Conservation (phyloP, 225 moss, liverwort and hornwort species). For the Marchantia paleacea region DNA sequence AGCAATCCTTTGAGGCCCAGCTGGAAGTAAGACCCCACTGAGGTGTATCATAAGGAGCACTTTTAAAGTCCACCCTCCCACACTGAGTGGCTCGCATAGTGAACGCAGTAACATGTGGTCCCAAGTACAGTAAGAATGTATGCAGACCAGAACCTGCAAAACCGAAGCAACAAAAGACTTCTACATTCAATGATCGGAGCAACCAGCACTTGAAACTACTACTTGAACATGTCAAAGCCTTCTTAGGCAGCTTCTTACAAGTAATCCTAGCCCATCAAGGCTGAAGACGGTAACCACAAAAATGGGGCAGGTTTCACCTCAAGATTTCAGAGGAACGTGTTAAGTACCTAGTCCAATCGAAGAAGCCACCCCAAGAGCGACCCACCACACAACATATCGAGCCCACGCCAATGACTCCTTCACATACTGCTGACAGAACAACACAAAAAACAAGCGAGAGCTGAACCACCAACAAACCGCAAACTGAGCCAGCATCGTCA, state of each 20-base stretch:
- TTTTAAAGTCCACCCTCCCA: conserved; percentile 87
- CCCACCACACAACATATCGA: conserved; percentile 75
- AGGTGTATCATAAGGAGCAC: conserved; percentile 73
- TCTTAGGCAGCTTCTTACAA: no score
- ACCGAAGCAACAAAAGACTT: neutral
- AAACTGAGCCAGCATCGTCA: neutral
- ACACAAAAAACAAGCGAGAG: neutral
- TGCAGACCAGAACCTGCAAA: conserved; percentile 71
- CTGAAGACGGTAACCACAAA: no score
- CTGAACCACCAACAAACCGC: neutral
- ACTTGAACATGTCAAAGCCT: no score
- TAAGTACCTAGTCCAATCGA: conserved; percentile 69
- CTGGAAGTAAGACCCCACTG: conserved; percentile 76
- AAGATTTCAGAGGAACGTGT: no score
- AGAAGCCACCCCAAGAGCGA: conserved; percentile 79
- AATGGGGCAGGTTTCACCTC: no score
- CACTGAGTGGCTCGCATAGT: conserved; percentile 69
- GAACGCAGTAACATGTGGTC: conserved; percentile 81
- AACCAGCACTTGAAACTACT: no score
- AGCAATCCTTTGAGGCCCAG: conserved; percentile 70
- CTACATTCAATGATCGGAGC: no score
- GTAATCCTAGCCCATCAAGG: no score
- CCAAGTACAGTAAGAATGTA: conserved; percentile 82
- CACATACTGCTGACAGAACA: conserved; percentile 43
- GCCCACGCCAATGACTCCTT: conserved; percentile 60